Evolutionary conservation across 805 yeast species (phyloP), one percentile per base, ranked within the genome.

Genomic region (Candida vaughaniae): DNA sequence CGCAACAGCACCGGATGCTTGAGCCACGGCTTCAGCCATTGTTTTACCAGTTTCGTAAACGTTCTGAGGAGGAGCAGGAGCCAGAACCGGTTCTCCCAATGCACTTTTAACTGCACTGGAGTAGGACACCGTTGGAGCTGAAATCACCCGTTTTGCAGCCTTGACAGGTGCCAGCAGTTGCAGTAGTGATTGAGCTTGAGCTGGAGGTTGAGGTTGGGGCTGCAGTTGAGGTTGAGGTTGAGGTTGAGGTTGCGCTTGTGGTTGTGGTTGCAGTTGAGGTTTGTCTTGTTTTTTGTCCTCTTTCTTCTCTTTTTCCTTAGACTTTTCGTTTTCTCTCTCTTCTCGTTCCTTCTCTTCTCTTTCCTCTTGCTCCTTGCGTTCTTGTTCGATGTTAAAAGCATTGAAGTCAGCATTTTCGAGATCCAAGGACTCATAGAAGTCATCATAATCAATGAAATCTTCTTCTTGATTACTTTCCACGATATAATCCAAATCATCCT

Each of bases 381-480:
- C 38, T 32, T 46, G 48, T 14, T 53, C 45, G n/a, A 52, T 35
- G 56, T 31, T 46, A 39, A 36, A 37, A 45, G 39, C 28, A 38
- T 42, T 41, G 38, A 61, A 57, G 22, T 52, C 56, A 3, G 55
- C 50, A 17, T 57, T 61, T 18, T 57, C 64, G 29, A 89, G 74
- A 29, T 82, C 89, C 49, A 93, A 73, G 42, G 81, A 87, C 49
- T 93, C 97, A 61, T 91, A 93, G 43, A 91, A 77, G 10, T 87
- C 89, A 50, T 90, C 96, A 60, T 91, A 95, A 54, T 89, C 97
- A 22, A 90, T 83, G 58, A 89, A 91, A 52, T 90, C 96, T 4
- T 81, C 90, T 38, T 89, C 96, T 60, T 85, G 93, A 55, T 91
- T 91, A 45, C 88, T 85, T 49, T 93, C 98, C 20, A 93, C 93